These are phyloP conservation scores for Tylopilus sp. DNA, from an alignment of 1,284 basidiomycete species.

Conservation along the genomic window DNA sequence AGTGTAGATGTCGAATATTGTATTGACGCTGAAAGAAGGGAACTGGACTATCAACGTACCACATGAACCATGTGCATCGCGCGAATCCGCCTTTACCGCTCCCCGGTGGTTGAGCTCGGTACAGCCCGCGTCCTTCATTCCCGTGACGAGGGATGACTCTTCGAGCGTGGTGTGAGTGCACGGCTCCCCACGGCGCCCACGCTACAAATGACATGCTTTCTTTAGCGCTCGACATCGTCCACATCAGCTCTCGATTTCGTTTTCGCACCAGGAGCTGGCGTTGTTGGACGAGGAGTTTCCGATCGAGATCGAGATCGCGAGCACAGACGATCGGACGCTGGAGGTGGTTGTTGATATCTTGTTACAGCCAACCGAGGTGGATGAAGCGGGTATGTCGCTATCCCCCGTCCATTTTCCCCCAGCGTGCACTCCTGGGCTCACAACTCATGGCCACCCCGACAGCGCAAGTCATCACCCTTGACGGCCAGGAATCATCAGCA, in stretches of 20 bases:
- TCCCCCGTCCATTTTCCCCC: background rate
- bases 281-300: conserved; percentile 77
- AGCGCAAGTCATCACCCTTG: conserved; percentile 65
- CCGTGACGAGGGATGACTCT: conserved; percentile 46
- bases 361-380: conserved; percentile 74
- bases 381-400: conserved; percentile 59
- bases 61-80: conserved; percentile 40
- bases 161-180: conserved; percentile 49
- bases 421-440: background rate
- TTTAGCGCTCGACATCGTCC: conserved; percentile 61
- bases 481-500: conserved; percentile 58
- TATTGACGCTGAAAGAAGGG: conserved; percentile 51
- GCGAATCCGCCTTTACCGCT: conserved; percentile 30
- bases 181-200: background rate
- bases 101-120: conserved; percentile 57
- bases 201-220: background rate
- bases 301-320: conserved; percentile 63
- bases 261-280: conserved; percentile 62
- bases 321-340: conserved; percentile 63
- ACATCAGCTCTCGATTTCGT: conserved; percentile 52
- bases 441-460: background rate
- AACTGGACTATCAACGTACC: conserved; percentile 64
- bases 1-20: conserved; percentile 48
- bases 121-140: conserved; percentile 49
- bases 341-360: conserved; percentile 69